Conservation (phyloP, 2,329 filamentous ascomycete genomes). For the Epichloe scottii region DNA sequence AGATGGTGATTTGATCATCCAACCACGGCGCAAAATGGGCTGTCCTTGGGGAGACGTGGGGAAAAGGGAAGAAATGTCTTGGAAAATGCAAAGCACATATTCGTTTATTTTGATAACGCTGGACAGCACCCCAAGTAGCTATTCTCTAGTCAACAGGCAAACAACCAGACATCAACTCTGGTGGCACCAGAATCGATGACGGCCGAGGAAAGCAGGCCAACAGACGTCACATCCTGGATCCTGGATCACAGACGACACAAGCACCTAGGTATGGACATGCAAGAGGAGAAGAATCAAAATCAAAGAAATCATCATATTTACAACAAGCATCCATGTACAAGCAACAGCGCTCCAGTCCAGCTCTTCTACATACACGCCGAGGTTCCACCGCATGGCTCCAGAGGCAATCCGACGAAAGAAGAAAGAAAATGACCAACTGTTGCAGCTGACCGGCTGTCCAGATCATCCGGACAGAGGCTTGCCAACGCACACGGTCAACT, state of each 20-base stretch:
- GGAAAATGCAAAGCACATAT: too few relatives aligned
- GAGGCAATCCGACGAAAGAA: not conserved
- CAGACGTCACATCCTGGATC: too few relatives aligned
- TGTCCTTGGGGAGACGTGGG: too few relatives aligned
- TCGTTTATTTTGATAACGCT: too few relatives aligned
- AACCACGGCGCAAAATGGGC: too few relatives aligned
- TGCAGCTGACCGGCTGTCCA: too few relatives aligned
- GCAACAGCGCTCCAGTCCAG: not conserved
- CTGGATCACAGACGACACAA: not conserved
- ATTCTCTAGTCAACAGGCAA: too few relatives aligned
- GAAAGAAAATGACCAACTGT: not conserved
- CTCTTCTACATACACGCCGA: not conserved
- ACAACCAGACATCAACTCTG: too few relatives aligned
- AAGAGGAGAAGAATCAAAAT: not conserved
- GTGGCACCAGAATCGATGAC: not conserved
- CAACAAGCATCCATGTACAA: not conserved
- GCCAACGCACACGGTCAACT: slow-evolving; percentile 45
- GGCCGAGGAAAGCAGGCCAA: not conserved
- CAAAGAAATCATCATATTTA: not conserved
- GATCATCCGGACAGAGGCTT: slow-evolving; percentile 15
- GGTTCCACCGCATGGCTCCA: not conserved
- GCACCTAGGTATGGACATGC: too few relatives aligned
- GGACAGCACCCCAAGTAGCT: too few relatives aligned
- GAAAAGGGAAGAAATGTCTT: too few relatives aligned
- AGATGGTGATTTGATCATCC: too few relatives aligned